phyloP scores from a whole-genome alignment of 768 basidiomycete species.

The Cyclocybe aegerita region DNA sequence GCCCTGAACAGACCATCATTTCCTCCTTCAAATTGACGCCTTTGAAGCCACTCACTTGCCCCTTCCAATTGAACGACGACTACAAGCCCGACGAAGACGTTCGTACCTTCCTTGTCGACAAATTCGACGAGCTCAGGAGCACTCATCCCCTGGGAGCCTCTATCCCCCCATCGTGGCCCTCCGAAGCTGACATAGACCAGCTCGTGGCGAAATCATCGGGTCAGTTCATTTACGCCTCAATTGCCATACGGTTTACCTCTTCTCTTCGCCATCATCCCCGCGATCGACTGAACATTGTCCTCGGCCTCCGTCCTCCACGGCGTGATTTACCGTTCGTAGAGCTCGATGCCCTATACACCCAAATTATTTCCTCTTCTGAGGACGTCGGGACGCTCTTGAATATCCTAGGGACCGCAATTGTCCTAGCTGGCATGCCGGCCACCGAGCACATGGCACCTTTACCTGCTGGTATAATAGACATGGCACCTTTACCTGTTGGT shows the following conservation, averaged over 20 bases:
- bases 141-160: not conserved
- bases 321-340: not conserved
- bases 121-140: no score
- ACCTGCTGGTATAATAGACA: no score
- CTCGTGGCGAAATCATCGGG: constrained; percentile 3
- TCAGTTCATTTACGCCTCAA: constrained; percentile 6
- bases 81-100: no score
- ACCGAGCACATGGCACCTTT: no score
- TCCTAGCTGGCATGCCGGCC: no score
- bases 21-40: not conserved
- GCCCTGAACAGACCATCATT: constrained; percentile 1
- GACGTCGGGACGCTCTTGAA: no score
- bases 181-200: not conserved
- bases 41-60: not conserved
- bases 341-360: constrained; percentile 3
- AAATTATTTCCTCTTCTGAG: not conserved
- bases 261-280: not conserved
- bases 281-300: not conserved
- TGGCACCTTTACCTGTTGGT: no score
- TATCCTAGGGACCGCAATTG: no score
- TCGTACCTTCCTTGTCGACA: no score
- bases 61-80: not conserved
- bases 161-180: constrained; percentile 1
- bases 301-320: not conserved
- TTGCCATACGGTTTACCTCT: not conserved